Evolutionary conservation across 345 rosid genomes (phyloP).

Genomic region (Arabidopsis arenosa): DNA sequence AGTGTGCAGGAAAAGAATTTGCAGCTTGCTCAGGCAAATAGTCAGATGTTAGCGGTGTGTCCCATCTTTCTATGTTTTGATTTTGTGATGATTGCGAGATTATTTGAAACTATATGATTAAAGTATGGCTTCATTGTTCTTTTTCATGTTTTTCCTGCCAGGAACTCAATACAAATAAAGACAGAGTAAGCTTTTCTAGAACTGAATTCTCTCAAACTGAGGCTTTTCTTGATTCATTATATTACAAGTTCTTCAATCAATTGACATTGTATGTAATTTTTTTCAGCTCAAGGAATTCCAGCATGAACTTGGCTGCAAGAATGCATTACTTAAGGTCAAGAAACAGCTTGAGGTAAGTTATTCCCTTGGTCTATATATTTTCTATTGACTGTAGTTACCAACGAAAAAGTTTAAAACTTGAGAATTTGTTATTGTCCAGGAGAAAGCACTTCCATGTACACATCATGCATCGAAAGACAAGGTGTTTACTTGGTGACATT

Average conservation of each 20-base stretch:
- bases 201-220: conserved; percentile 27
- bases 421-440: conserved; percentile 41
- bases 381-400: conserved; percentile 5
- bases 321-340: conserved; percentile 50
- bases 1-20: conserved; percentile 68
- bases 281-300: conserved; percentile 65
- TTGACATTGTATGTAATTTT: conserved; percentile 28
- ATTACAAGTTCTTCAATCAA: conserved; percentile 16
- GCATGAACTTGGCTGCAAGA: conserved; percentile 80
- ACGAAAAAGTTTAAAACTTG: conserved; percentile 16
- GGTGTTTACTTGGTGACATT: conserved; percentile 38
- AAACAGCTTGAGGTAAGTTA: conserved; percentile 43
- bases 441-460: conserved; percentile 40
- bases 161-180: conserved; percentile 76
- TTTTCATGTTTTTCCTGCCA: conserved; percentile 48
- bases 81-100: conserved; percentile 29
- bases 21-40: conserved; percentile 69
- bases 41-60: conserved; percentile 66
- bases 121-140: conserved; percentile 14
- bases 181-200: conserved; percentile 55
- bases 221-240: conserved; percentile 5
- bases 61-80: conserved; percentile 27
- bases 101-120: conserved; percentile 15
- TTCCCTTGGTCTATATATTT: not conserved
- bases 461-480: conserved; percentile 39